Conservation (phyloP, 768 basidiomycete species). For the Sarcodon sp. region DNA sequence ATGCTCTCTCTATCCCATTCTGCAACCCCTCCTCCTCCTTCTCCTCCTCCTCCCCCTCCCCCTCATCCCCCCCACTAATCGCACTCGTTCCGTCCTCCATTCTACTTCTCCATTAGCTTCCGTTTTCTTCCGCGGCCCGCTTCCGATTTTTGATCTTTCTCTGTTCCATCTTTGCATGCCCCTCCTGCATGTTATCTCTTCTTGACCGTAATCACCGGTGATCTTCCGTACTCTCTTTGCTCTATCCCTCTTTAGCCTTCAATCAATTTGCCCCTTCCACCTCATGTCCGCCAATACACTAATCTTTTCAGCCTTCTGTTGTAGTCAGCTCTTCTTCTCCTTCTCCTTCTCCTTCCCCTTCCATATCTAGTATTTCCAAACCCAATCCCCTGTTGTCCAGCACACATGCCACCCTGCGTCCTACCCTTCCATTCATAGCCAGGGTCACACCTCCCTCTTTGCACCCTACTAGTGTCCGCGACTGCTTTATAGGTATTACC, state of each 20-base stretch:
- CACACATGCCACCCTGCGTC: constrained; percentile 66
- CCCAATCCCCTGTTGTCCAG: constrained; percentile 48
- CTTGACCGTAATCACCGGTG: too few species aligned
- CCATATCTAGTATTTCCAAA: constrained; percentile 70
- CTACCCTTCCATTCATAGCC: constrained; percentile 62
- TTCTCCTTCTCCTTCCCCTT: constrained; percentile 32
- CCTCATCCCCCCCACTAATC: constrained; percentile 1
- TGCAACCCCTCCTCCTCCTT: neutral
- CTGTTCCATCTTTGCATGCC: too few species aligned
- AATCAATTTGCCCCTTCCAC: constrained; percentile 1
- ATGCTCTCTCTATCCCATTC: neutral
- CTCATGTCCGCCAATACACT: neutral
- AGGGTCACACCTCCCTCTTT: constrained; percentile 39
- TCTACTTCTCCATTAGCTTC: neutral
- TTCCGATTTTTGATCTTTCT: too few species aligned
- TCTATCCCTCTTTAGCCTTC: neutral
- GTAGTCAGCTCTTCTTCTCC: constrained; percentile 13
- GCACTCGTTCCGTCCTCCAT: constrained; percentile 1
- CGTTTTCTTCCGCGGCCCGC: too few species aligned
- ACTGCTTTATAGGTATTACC: constrained; percentile 40
- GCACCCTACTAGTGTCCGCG: constrained; percentile 41
- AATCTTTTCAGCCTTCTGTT: constrained; percentile 2
- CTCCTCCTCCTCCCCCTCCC: constrained; percentile 5
- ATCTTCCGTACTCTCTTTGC: neutral
- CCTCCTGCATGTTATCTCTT: too few species aligned